Conservation (phyloP, 1,139 yeast species). For the Fermentozyma sake region DNA sequence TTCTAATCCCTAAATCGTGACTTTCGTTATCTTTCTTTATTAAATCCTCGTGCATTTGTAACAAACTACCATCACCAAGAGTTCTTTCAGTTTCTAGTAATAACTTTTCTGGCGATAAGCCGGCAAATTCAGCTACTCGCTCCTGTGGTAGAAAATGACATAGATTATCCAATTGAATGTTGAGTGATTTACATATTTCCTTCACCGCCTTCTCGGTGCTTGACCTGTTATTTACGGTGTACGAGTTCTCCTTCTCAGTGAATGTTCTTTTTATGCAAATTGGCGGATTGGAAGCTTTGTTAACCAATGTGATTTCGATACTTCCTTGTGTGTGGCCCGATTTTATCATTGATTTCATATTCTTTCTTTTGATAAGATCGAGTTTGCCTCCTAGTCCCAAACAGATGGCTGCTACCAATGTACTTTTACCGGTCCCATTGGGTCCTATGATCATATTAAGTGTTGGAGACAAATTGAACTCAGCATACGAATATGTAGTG, state of each 20-base stretch:
- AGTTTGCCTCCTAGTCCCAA: constrained; percentile 83
- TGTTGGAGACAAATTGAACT: constrained; percentile 75
- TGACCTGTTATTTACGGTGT: constrained; percentile 51
- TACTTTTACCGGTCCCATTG: constrained; percentile 94
- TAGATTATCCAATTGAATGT: constrained; percentile 83
- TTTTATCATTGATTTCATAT: constrained; percentile 70
- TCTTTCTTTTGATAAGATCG: constrained; percentile 76
- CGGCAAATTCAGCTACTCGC: constrained; percentile 89
- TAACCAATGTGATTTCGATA: constrained; percentile 65
- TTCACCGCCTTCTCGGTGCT: constrained; percentile 45
- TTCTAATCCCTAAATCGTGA: constrained; percentile 20
- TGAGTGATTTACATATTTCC: constrained; percentile 43
- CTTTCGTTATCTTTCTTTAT: constrained; percentile 47
- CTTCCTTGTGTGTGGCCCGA: constrained; percentile 56
- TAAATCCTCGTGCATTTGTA: constrained; percentile 53
- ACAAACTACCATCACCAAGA: constrained; percentile 58
- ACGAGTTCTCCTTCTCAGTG: constrained; percentile 47
- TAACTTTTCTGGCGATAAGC: constrained; percentile 69
- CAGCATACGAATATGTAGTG: constrained; percentile 77
- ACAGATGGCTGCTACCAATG: constrained; percentile 91
- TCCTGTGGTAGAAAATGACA: constrained; percentile 97
- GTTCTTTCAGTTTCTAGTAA: constrained; percentile 80
- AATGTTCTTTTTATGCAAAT: constrained; percentile 35
- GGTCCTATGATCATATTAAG: constrained; percentile 95
- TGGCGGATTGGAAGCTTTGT: constrained; percentile 23